phyloP scores from a whole-genome alignment of 2,329 filamentous ascomycete genomes.

The Fonsecaea nubica region DNA sequence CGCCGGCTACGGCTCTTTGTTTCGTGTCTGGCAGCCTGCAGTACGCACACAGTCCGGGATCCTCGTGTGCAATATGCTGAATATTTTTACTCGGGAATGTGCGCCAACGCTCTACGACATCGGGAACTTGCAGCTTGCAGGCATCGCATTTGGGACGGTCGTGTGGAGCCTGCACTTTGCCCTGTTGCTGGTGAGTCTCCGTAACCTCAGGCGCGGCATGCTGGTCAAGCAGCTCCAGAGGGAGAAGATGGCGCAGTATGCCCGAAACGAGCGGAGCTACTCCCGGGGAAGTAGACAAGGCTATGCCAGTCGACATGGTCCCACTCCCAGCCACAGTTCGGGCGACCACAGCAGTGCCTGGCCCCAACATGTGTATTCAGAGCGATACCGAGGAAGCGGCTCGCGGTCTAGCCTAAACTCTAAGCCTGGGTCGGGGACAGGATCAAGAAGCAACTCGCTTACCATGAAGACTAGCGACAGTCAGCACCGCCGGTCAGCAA shows the following conservation, averaged over 20 bases:
- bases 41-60: slow-evolving; percentile 33
- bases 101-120: slow-evolving; percentile 43
- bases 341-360: slow-evolving; percentile 13
- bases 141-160: slow-evolving; percentile 40
- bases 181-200: slow-evolving; percentile 28
- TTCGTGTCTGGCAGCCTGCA: slow-evolving; percentile 42
- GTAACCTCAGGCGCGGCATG: slow-evolving; percentile 24
- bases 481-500: background rate
- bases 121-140: slow-evolving; percentile 43
- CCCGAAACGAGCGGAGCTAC: slow-evolving; percentile 11
- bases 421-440: slow-evolving; percentile 7
- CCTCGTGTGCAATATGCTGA: slow-evolving; percentile 40
- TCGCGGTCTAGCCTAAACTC: slow-evolving; percentile 14
- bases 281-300: slow-evolving; percentile 14
- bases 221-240: slow-evolving; percentile 33
- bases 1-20: slow-evolving; percentile 42
- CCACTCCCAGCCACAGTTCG: slow-evolving; percentile 13
- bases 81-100: slow-evolving; percentile 42
- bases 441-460: slow-evolving; percentile 22
- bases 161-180: slow-evolving; percentile 40
- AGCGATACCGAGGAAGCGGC: slow-evolving; percentile 15
- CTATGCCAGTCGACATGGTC: slow-evolving; percentile 2
- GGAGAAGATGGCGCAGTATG: slow-evolving; percentile 35
- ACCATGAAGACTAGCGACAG: background rate
- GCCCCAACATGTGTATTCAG: slow-evolving; percentile 11